Conservation (phyloP, 257 asterid genomes). For the Nemophila menziesii region DNA sequence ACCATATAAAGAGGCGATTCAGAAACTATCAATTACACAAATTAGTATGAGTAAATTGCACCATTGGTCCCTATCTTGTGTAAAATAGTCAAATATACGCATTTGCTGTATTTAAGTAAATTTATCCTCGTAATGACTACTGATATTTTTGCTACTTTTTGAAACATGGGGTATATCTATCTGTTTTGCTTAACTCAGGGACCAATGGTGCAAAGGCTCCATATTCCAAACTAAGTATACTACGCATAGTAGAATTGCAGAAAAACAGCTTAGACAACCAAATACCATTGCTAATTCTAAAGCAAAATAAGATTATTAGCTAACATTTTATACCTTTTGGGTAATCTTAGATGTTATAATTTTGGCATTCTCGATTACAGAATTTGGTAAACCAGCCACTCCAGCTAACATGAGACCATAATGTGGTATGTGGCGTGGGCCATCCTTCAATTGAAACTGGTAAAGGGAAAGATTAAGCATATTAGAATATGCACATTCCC, state of each 20-base stretch:
- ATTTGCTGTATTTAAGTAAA: too few species aligned
- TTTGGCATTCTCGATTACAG: constrained; percentile 64
- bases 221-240: background rate
- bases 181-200: too few species aligned
- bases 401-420: constrained; percentile 93
- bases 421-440: constrained; percentile 68
- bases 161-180: too few species aligned
- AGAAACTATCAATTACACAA: background rate
- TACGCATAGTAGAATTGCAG: too few species aligned
- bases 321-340: constrained; percentile 41
- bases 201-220: too few species aligned
- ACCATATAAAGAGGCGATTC: background rate
- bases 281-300: constrained; percentile 1
- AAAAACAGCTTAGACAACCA: constrained; percentile 1
- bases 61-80: background rate
- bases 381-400: constrained; percentile 78
- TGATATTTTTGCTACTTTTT: too few species aligned
- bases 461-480: constrained; percentile 10
- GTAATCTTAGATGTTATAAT: constrained; percentile 60
- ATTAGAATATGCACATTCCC: constrained; percentile 1
- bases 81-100: too few species aligned
- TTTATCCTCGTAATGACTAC: too few species aligned
- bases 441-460: constrained; percentile 90
- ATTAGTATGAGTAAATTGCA: background rate
- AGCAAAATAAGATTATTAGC: background rate